Evolutionary conservation across 345 rosid species (phyloP).

Genomic region (sweet orange (Citrus sinensis)): DVS_A1.0 CM039166.1:24630001-24630500

Average conservation of each 20-base stretch:
- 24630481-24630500: background rate
- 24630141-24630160: background rate
- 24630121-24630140: background rate
- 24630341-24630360: background rate
- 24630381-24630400: too few relatives aligned
- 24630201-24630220: slow-evolving; percentile 78
- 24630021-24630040: background rate
- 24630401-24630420: background rate
- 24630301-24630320: background rate
- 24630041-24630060: slow-evolving; percentile 10
- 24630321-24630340: background rate
- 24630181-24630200: slow-evolving; percentile 78
- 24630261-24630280: slow-evolving; percentile 56
- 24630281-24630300: slow-evolving; percentile 10
- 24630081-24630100: background rate
- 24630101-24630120: background rate
- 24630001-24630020: background rate
- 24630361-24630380: background rate
- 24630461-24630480: background rate
- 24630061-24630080: background rate
- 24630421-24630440: background rate
- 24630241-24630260: slow-evolving; percentile 74
- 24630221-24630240: slow-evolving; percentile 84
- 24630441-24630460: background rate
- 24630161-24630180: background rate